Evolutionary conservation across 2,329 filamentous ascomycete species (phyloP).

Genomic region (Aspergillus quadricinctus): DNA sequence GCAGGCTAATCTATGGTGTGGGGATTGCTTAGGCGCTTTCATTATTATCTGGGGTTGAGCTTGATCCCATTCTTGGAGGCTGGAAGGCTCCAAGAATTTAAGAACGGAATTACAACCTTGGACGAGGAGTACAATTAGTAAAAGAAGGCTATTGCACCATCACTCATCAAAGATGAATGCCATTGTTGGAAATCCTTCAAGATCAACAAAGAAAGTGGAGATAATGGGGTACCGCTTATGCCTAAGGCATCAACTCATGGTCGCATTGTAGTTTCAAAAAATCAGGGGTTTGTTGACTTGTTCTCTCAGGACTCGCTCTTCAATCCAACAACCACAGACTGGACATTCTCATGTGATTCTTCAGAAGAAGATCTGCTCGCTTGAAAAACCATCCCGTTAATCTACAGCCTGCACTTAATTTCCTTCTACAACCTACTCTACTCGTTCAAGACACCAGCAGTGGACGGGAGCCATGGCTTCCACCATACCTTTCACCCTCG

Average conservation of each 20-base stretch:
- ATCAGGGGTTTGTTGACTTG: background rate
- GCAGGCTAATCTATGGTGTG: too few species aligned
- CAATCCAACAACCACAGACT: background rate
- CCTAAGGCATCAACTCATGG: background rate
- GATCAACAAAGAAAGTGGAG: background rate
- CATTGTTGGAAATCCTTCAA: background rate
- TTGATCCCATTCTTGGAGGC: too few species aligned
- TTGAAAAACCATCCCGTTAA: background rate
- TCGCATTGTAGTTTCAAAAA: background rate
- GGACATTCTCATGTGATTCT: background rate
- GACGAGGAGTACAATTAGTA: too few species aligned
- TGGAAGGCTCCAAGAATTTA: too few species aligned
- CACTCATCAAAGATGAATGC: too few species aligned
- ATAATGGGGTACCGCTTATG: background rate
- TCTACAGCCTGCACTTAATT: background rate
- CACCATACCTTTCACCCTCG: constrained; percentile 31
- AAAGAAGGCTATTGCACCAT: too few species aligned
- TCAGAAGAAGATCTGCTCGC: background rate
- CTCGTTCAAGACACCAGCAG: background rate
- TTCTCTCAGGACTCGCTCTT: background rate
- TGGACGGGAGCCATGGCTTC: constrained; percentile 14
- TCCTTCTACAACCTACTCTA: background rate
- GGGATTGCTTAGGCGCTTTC: too few species aligned
- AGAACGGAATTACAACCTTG: too few species aligned
- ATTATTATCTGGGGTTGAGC: too few species aligned